These are phyloP conservation scores for Clarireedia homoeocarpa DNA, from an alignment of 2,329 filamentous ascomycete species.

Conservation along the genomic window DNA sequence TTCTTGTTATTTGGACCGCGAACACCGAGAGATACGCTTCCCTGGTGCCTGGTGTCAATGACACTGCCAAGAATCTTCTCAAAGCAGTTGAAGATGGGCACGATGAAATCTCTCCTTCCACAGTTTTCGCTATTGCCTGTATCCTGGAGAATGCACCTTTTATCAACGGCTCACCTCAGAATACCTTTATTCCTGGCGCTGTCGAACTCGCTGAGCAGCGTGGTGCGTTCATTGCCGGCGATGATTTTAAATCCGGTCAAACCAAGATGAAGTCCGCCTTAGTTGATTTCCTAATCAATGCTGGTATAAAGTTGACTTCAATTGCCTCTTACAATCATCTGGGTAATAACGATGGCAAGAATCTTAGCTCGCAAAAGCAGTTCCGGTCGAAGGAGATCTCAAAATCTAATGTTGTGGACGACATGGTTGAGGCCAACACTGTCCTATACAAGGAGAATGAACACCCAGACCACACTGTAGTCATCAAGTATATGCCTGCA, in stretches of 20 bases:
- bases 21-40: conserved; percentile 98
- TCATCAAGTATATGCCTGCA: conserved; percentile 99
- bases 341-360: conserved; percentile 99
- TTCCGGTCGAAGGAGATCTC: conserved; percentile 99
- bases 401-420: conserved; percentile 98
- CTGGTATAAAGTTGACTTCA: conserved; percentile 96
- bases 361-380: conserved; percentile 92
- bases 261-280: conserved; percentile 99
- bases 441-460: conserved; percentile 87
- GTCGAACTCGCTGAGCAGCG: conserved; percentile 83
- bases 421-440: conserved; percentile 95
- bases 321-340: conserved; percentile 99
- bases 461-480: conserved; percentile 95
- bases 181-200: conserved; percentile 93
- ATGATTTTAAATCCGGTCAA: conserved; percentile 99
- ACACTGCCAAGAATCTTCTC: conserved; percentile 90
- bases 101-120: conserved; percentile 88
- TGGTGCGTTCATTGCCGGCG: conserved; percentile 85
- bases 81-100: conserved; percentile 81
- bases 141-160: conserved; percentile 87
- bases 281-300: conserved; percentile 96
- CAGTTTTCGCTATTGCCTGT: conserved; percentile 88
- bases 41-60: conserved; percentile 80
- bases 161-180: conserved; percentile 98
- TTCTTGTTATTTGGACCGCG: conserved; percentile 96